A percentile compares a stretch with the other conserved stretches of the same genome.
phyloP scores from a whole-genome alignment of 139 green algal genomes.

The Closterium sp. region DNA sequence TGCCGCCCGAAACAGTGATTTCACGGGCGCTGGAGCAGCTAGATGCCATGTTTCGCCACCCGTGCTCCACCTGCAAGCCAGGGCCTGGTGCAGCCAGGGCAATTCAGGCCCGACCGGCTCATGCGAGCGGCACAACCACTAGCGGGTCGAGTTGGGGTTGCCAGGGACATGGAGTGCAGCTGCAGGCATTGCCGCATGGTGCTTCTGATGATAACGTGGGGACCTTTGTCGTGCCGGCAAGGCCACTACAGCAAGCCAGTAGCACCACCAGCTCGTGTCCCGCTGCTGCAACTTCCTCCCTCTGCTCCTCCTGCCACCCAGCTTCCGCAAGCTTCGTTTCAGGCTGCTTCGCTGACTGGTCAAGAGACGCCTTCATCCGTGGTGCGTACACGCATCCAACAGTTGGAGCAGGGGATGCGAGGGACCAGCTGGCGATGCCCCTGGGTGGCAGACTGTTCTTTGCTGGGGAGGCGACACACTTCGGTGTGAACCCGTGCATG shows the following conservation, averaged over 20 bases:
- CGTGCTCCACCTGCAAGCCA: background rate
- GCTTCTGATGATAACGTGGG: background rate
- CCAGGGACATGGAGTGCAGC: background rate
- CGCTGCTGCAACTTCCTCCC: background rate
- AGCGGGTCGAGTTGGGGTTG: background rate
- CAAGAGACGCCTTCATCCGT: conserved; percentile 60
- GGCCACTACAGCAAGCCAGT: background rate
- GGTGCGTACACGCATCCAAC: conserved; percentile 78
- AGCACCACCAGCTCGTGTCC: background rate
- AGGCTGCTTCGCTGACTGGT: conserved; percentile 71
- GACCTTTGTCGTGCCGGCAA: background rate
- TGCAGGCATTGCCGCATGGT: background rate
- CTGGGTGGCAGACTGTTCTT: conserved; percentile 71
- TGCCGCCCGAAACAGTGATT: conserved; percentile 55
- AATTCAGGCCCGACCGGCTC: background rate
- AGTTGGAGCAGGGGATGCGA: conserved; percentile 59
- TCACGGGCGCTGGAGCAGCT: conserved; percentile 65
- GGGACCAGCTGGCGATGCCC: conserved; percentile 62
- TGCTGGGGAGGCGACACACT: conserved; percentile 76
- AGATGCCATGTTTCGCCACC: conserved; percentile 66
- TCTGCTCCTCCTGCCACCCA: background rate
- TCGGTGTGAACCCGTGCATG: conserved; percentile 78
- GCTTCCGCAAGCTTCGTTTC: background rate
- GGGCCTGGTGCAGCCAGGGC: too few species aligned
- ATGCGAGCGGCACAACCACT: background rate